Conservation (phyloP, 305 asterid species). For the Fraxinus paxiana region DNA sequence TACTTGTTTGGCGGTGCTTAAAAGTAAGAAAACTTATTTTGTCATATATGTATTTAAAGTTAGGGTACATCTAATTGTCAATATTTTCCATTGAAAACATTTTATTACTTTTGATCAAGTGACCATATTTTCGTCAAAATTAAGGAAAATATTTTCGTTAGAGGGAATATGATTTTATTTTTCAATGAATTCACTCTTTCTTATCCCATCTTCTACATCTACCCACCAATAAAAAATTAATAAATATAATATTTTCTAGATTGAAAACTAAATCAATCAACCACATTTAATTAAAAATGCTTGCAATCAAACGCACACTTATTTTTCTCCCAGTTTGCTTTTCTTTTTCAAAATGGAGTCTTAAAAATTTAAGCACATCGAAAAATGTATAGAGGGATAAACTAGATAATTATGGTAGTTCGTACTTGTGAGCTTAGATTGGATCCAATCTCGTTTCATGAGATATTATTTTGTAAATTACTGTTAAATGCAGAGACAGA, state of each 20-base stretch:
- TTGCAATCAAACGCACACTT: too few relatives aligned
- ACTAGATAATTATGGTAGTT: neutral
- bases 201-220: too few relatives aligned
- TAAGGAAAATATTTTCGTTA: too few relatives aligned
- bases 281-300: neutral
- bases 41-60: neutral
- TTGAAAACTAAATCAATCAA: neutral
- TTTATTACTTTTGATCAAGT: too few relatives aligned
- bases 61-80: neutral
- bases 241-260: too few relatives aligned
- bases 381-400: neutral
- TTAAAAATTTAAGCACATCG: neutral
- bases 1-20: neutral
- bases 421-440: neutral
- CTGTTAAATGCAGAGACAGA: too few relatives aligned
- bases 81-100: neutral
- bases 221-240: neutral
- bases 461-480: too few relatives aligned
- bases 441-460: neutral
- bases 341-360: neutral
- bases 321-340: neutral
- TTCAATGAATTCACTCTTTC: neutral
- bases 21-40: neutral
- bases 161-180: neutral
- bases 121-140: neutral